Evolutionary conservation across 139 green algal species (phyloP).

Genomic region (Microglena sp.): DNA sequence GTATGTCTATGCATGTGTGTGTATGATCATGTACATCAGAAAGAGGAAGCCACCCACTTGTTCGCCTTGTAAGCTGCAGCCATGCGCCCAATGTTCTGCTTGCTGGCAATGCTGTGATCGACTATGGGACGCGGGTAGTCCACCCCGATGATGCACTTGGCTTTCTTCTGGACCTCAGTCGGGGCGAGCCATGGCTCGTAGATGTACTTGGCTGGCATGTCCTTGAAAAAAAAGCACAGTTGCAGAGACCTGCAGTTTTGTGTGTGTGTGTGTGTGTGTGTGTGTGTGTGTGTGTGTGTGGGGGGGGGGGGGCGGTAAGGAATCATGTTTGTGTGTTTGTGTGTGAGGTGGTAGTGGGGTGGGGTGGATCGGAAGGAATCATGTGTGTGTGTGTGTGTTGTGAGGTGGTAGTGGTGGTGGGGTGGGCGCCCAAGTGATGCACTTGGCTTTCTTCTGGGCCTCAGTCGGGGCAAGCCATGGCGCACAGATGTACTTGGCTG

Average conservation of each 20-base stretch:
- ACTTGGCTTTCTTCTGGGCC: slow-evolving; percentile 68
- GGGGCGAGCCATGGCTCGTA: slow-evolving; percentile 85
- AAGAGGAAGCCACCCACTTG: slow-evolving; percentile 10
- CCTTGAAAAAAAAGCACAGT: slow-evolving; percentile 41
- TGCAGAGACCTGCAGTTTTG: background rate
- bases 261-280: too few relatives aligned
- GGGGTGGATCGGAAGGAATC: too few relatives aligned
- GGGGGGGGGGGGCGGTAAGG: too few relatives aligned
- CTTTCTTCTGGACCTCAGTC: slow-evolving; percentile 68
- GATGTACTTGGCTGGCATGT: slow-evolving; percentile 87
- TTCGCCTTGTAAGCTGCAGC: slow-evolving; percentile 31
- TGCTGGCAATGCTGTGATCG: slow-evolving; percentile 59
- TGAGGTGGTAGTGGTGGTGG: too few relatives aligned
- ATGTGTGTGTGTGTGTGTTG: too few relatives aligned
- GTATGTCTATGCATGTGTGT: background rate
- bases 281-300: too few relatives aligned
- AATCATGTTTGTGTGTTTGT: too few relatives aligned
- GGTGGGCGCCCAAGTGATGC: too few relatives aligned
- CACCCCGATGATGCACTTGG: slow-evolving; percentile 69
- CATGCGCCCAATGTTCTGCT: slow-evolving; percentile 64
- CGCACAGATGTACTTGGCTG: slow-evolving; percentile 90
- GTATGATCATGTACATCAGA: background rate
- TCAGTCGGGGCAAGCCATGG: slow-evolving; percentile 81
- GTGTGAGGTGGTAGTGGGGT: too few relatives aligned
- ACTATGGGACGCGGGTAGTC: slow-evolving; percentile 90